These are phyloP conservation scores for Pachysandra terminalis DNA, from an alignment of 164 flowering plant species.

Conservation along the genomic window DNA sequence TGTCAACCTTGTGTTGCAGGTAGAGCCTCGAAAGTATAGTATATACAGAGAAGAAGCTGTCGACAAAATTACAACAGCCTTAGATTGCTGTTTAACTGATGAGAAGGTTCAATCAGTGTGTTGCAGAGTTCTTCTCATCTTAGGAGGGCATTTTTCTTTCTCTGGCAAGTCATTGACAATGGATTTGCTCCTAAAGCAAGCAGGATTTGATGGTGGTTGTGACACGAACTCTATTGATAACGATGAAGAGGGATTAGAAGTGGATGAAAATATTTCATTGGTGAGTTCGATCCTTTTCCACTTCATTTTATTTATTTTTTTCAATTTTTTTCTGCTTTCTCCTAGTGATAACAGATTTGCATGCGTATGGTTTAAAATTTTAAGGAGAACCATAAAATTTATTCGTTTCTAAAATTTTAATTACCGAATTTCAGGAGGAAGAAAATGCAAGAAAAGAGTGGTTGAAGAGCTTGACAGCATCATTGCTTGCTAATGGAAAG, in stretches of 20 bases:
- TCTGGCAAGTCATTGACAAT: slow-evolving; percentile 40
- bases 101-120: slow-evolving; percentile 38
- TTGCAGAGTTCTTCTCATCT: slow-evolving; percentile 54
- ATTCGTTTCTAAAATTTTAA: not conserved
- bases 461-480: slow-evolving; percentile 38
- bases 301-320: too few relatives aligned
- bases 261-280: slow-evolving; percentile 21
- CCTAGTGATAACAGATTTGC: too few relatives aligned
- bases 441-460: slow-evolving; percentile 47
- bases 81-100: slow-evolving; percentile 47
- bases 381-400: too few relatives aligned
- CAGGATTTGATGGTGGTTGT: slow-evolving; percentile 31
- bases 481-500: slow-evolving; percentile 46
- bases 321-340: too few relatives aligned
- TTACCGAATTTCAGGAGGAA: slow-evolving; percentile 35
- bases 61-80: slow-evolving; percentile 49
- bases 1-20: slow-evolving; percentile 33
- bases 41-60: slow-evolving; percentile 64
- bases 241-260: slow-evolving; percentile 13
- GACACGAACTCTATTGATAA: slow-evolving; percentile 17
- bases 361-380: too few relatives aligned
- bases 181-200: slow-evolving; percentile 44
- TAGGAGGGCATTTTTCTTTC: slow-evolving; percentile 50
- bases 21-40: slow-evolving; percentile 37
- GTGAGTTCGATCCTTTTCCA: slow-evolving; percentile 14